Evolutionary conservation across 2,329 filamentous ascomycete genomes (phyloP), one percentile per base, ranked within the genome.

Genomic region (Amauroascus verrucosus): DNA sequence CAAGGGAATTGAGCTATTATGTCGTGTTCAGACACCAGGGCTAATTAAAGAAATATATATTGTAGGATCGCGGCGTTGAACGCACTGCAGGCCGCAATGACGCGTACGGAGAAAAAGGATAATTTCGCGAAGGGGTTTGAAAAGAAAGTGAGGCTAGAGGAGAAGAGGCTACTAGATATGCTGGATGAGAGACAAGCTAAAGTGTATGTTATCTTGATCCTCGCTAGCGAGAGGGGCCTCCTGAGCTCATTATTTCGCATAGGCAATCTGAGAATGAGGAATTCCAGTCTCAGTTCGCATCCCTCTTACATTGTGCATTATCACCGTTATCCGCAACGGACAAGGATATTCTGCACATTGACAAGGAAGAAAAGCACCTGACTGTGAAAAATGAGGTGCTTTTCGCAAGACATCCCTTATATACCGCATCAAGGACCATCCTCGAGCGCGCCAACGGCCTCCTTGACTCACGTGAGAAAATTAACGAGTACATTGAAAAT

Each of bases 91-190:
- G 30, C 38, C 8, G 54, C 51, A 8, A 57, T 60, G 47, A 48
- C 52, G 26, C 53, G 53, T 16, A 50, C 48, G 33, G 53, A 57
- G 37, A 60, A 55, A 41, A 60, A 53, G 26, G 58, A 60, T 49
- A 53, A 50, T 28, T 59, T 57, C 33, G 54, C 51, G 11, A 58
- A 55, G 13, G 54, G 48, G 14, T 57, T 61, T 37, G 58, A 60
- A 41, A 54, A 54, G 38, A 48, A 48, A 14, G 54, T 60, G n/a
- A 35, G 24, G 9, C 37, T 48, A 11, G 57, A 59, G 11, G 58
- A 60, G 33, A 57, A 38, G 37, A 56, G 57, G 37, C 43, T 59
- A 14, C 30, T 57, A 7, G 30, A 44, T 16, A 18, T 59, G 20
- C 4, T 61, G 33, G 46, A 57, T 35, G 51, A 46, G 18, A 48